phyloP scores from a whole-genome alignment of 345 rosid species.

The Iberis pinnata region DNA sequence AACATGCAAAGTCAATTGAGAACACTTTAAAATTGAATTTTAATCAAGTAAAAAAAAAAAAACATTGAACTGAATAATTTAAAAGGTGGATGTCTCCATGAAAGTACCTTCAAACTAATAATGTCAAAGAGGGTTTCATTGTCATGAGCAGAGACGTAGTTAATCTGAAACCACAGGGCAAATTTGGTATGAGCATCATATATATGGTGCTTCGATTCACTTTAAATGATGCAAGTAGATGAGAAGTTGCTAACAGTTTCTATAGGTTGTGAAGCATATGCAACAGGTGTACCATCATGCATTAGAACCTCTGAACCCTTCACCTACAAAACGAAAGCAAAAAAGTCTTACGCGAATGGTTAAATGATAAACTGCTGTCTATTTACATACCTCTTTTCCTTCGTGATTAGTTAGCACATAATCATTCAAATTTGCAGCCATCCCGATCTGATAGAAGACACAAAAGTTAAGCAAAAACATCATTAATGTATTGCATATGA shows the following conservation, averaged over 20 bases:
- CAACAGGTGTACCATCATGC: conserved; percentile 69
- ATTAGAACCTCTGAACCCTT: conserved; percentile 70
- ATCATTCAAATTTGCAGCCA: conserved; percentile 86
- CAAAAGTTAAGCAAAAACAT: background rate
- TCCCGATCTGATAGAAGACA: conserved; percentile 50
- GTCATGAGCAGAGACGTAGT: conserved; percentile 97
- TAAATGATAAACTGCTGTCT: background rate
- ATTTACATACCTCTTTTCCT: conserved; percentile 56
- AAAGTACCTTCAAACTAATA: conserved; percentile 66
- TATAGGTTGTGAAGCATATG: conserved; percentile 58
- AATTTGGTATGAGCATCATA: conserved; percentile 12
- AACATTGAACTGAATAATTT: background rate
- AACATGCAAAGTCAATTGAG: background rate
- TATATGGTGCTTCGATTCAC: conserved; percentile 2
- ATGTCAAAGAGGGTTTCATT: conserved; percentile 91
- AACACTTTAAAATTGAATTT: background rate
- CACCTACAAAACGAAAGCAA: conserved; percentile 40
- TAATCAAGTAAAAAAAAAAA: conserved; percentile 7
- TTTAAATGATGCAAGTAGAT: conserved; percentile 5
- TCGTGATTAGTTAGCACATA: conserved; percentile 52
- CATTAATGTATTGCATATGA: background rate
- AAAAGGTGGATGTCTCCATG: background rate
- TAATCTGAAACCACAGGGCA: conserved; percentile 45
- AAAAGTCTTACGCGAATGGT: background rate
- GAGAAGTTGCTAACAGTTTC: conserved; percentile 57